phyloP scores from a whole-genome alignment of 108 stramenopile genomes.

The Cyclotella kingstonii region DNA sequence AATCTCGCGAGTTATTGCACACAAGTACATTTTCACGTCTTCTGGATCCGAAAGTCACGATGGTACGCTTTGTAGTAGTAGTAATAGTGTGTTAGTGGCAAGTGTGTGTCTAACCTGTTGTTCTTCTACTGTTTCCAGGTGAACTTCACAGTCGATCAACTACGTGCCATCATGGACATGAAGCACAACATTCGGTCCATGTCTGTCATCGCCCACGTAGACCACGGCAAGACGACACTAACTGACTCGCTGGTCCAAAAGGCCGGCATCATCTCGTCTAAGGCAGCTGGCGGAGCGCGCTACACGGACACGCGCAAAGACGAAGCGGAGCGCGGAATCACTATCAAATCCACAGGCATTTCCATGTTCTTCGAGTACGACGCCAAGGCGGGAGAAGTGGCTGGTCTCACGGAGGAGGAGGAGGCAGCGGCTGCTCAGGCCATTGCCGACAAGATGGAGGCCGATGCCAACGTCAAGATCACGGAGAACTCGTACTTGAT shows the following conservation, averaged over 20 bases:
- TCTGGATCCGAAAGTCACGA: too few species aligned
- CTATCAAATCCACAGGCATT: conserved; percentile 99
- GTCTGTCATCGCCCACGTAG: conserved; percentile 99
- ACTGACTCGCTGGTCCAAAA: conserved; percentile 99
- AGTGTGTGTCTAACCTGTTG: too few species aligned
- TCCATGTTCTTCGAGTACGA: conserved; percentile 99
- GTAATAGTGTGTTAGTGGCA: too few species aligned
- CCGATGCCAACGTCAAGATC: conserved; percentile 85
- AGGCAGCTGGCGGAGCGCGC: conserved; percentile 98
- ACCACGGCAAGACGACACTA: conserved; percentile 99
- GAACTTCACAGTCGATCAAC: conserved; percentile 99
- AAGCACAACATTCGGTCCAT: conserved; percentile 99
- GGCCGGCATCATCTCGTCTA: conserved; percentile 99
- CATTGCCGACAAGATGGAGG: conserved; percentile 60
- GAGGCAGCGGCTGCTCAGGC: conserved; percentile 49
- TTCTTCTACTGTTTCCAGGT: conserved; percentile 80
- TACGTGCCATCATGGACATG: conserved; percentile 99
- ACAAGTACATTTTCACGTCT: too few species aligned
- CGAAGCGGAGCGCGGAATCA: conserved; percentile 99
- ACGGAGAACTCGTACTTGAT: conserved; percentile 97
- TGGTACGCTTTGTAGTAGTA: too few species aligned
- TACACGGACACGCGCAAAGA: conserved; percentile 99
- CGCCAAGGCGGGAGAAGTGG: conserved; percentile 85
- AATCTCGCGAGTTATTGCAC: too few species aligned
- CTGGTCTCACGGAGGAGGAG: conserved; percentile 73